phyloP scores from a whole-genome alignment of 345 rosid species.

The Lepidium didymum region DNA sequence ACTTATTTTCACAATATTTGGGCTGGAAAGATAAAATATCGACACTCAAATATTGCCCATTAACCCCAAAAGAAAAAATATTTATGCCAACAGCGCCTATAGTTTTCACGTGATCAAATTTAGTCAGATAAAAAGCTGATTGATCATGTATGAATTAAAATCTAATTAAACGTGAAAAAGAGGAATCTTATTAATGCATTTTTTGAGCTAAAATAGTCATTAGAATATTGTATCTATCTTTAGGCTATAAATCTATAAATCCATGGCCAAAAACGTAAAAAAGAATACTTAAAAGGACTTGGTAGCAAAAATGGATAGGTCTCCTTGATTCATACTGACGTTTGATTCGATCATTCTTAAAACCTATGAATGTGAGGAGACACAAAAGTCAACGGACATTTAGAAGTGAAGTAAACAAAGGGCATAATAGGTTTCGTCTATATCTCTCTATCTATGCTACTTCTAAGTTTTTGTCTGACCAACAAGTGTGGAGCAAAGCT shows the following conservation, averaged over 20 bases:
- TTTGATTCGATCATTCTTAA: slow-evolving; percentile 18
- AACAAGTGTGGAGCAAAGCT: slow-evolving; percentile 30
- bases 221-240: neutral
- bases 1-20: neutral
- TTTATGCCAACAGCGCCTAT: neutral
- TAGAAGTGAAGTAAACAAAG: slow-evolving; percentile 19
- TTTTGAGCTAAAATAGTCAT: neutral
- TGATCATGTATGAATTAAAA: neutral
- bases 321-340: slow-evolving; percentile 20
- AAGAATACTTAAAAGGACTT: neutral
- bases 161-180: neutral
- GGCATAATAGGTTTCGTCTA: neutral
- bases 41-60: too few species aligned
- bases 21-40: neutral
- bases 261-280: neutral
- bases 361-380: slow-evolving; percentile 14
- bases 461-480: slow-evolving; percentile 15
- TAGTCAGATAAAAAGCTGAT: neutral
- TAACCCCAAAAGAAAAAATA: too few species aligned
- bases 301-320: slow-evolving; percentile 5
- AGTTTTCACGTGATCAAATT: neutral
- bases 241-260: neutral
- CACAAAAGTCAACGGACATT: slow-evolving; percentile 22
- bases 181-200: neutral
- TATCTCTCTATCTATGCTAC: neutral